These are phyloP conservation scores for Dactylis glomerata DNA, from an alignment of 176 grass and related monocot genomes.

Conservation along the genomic window DNA sequence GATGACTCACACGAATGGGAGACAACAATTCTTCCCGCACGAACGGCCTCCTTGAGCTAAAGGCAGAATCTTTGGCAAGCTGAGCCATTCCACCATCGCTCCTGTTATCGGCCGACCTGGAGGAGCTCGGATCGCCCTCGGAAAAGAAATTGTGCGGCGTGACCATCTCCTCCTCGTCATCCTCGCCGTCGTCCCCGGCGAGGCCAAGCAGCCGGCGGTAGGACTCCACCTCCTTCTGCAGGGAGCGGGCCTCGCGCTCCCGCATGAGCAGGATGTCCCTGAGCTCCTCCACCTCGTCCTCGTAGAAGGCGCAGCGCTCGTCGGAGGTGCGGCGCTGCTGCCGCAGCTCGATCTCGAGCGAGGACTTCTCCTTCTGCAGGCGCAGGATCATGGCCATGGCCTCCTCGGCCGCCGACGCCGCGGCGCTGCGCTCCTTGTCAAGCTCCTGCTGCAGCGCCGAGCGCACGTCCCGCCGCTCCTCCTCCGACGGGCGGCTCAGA, in stretches of 20 bases:
- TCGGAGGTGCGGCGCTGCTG: constrained; percentile 64
- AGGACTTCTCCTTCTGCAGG: constrained; percentile 87
- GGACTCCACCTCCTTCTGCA: constrained; percentile 69
- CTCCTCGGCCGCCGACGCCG: constrained; percentile 73
- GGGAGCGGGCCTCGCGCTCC: constrained; percentile 56
- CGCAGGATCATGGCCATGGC: constrained; percentile 98
- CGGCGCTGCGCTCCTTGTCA: constrained; percentile 83
- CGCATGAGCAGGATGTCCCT: constrained; percentile 71
- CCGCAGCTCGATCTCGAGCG: constrained; percentile 65
- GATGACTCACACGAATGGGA: not conserved
- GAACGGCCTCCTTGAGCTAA: constrained; percentile 11
- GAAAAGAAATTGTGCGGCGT: constrained; percentile 6
- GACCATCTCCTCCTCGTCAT: constrained; percentile 23
- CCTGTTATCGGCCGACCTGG: not conserved
- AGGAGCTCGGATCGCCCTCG: constrained; percentile 37
- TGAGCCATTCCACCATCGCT: not conserved
- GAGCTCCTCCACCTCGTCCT: constrained; percentile 78
- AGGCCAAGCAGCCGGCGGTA: constrained; percentile 52
- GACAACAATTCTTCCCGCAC: not conserved
- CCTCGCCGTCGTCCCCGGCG: not conserved
- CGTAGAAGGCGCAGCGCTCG: constrained; percentile 72
- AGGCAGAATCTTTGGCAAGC: constrained; percentile 7
- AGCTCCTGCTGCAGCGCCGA: constrained; percentile 59
- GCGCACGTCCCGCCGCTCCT: constrained; percentile 33
- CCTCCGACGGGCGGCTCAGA: constrained; percentile 42